A percentile compares a stretch with the other conserved stretches of the same genome.
Conservation (phyloP, 495 filamentous ascomycete genomes). For the Darksidea phi region DNA sequence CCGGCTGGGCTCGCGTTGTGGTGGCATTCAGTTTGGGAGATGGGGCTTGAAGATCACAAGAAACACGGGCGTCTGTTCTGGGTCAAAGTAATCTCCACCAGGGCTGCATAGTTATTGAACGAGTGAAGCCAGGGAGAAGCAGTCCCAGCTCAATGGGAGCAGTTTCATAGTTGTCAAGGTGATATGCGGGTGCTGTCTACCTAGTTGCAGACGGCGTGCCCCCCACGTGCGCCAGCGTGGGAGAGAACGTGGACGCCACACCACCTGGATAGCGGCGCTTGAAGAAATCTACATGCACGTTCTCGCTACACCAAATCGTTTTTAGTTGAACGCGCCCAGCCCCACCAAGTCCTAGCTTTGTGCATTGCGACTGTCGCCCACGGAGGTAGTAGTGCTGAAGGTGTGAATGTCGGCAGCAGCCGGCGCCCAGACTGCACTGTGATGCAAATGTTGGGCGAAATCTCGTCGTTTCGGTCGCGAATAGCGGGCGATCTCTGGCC, state of each 20-base stretch:
- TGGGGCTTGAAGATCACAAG: not conserved
- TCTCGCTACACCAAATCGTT: too few relatives aligned
- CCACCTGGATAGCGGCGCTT: constrained; percentile 12
- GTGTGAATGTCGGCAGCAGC: not conserved
- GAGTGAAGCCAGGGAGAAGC: too few relatives aligned
- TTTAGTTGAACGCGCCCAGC: too few relatives aligned
- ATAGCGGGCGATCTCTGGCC: constrained; percentile 26
- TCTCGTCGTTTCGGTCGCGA: constrained; percentile 14
- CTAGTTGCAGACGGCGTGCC: constrained; percentile 2
- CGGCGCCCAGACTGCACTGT: not conserved
- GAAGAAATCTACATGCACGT: not conserved
- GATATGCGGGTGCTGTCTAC: not conserved
- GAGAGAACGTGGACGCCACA: constrained; percentile 24
- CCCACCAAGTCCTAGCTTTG: not conserved
- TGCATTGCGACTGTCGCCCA: not conserved
- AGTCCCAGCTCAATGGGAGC: too few relatives aligned
- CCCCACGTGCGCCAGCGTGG: constrained; percentile 32
- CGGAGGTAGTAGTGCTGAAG: not conserved
- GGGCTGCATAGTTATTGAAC: not conserved
- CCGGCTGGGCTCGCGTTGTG: not conserved
- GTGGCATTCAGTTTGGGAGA: not conserved
- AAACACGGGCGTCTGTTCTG: not conserved
- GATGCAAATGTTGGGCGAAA: constrained; percentile 21
- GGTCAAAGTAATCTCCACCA: not conserved
- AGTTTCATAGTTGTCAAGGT: not conserved